Evolutionary conservation across 2,329 filamentous ascomycete genomes (phyloP).

Genomic region (Sporothrix protearum): DNA sequence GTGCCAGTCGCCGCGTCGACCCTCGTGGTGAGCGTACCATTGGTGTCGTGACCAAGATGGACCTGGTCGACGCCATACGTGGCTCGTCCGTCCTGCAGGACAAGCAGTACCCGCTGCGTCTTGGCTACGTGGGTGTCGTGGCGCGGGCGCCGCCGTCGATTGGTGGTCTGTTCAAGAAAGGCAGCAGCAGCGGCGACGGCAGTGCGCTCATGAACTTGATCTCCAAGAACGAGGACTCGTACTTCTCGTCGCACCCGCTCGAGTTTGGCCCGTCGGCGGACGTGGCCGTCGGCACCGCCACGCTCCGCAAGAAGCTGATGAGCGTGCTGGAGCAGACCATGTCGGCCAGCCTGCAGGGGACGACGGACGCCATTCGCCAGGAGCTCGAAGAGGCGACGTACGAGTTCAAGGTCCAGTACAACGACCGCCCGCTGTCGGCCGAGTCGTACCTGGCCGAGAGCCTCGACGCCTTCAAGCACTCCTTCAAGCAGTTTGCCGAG

Average conservation of each 20-base stretch:
- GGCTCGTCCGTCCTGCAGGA: slow-evolving; percentile 78
- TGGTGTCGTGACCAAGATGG: slow-evolving; percentile 99
- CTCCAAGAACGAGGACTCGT: slow-evolving; percentile 80
- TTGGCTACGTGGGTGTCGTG: slow-evolving; percentile 95
- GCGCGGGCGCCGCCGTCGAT: slow-evolving; percentile 66
- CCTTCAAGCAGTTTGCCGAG: slow-evolving; percentile 90
- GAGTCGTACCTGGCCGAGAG: slow-evolving; percentile 96
- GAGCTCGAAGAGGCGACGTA: slow-evolving; percentile 96
- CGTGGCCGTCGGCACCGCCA: slow-evolving; percentile 77
- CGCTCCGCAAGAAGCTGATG: slow-evolving; percentile 93
- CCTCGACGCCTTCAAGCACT: slow-evolving; percentile 93
- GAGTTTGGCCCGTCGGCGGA: slow-evolving; percentile 73
- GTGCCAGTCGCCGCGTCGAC: slow-evolving; percentile 87
- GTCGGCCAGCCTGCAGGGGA: slow-evolving; percentile 85
- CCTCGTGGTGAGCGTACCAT: slow-evolving; percentile 94
- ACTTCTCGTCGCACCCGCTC: slow-evolving; percentile 76
- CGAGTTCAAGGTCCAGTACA: slow-evolving; percentile 99
- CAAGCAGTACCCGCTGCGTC: slow-evolving; percentile 86
- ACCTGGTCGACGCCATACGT: slow-evolving; percentile 80
- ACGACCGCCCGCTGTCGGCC: slow-evolving; percentile 88
- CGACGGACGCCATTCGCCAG: slow-evolving; percentile 86
- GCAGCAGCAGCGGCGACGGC: slow-evolving; percentile 55
- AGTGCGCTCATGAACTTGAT: slow-evolving; percentile 67
- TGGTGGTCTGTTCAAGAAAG: slow-evolving; percentile 73
- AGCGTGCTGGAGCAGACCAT: slow-evolving; percentile 94